Conservation (phyloP, 2,329 filamentous ascomycete genomes). For the Thielaviopsis punctulata region DNA sequence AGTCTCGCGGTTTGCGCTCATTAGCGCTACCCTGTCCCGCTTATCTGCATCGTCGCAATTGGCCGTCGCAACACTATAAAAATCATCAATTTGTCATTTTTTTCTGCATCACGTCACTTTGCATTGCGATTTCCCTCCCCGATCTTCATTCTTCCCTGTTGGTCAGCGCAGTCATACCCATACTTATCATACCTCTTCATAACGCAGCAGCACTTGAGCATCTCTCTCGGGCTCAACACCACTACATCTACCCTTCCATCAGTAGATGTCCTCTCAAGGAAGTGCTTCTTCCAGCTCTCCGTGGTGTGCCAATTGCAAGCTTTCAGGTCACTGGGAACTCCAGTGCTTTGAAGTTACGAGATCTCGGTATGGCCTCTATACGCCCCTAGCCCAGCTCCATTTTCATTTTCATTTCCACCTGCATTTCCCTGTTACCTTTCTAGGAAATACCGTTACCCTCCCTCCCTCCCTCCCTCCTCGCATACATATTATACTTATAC, state of each 20-base stretch:
- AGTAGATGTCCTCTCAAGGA: not conserved
- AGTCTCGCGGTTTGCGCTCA: not conserved
- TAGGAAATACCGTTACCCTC: not conserved
- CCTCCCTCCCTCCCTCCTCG: not conserved
- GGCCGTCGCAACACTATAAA: not conserved
- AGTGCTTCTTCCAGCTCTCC: not conserved
- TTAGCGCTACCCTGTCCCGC: not conserved
- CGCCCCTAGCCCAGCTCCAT: no score
- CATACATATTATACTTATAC: not conserved
- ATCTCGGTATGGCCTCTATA: conserved; percentile 2
- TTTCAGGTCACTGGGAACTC: not conserved
- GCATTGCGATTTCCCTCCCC: not conserved
- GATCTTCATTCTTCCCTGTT: no score
- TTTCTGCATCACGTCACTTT: not conserved
- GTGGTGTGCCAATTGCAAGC: not conserved
- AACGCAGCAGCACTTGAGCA: no score
- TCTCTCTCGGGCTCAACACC: no score
- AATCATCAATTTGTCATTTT: not conserved
- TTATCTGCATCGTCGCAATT: not conserved
- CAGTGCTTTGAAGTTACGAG: not conserved
- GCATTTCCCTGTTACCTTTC: not conserved
- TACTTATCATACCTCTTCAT: no score
- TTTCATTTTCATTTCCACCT: no score
- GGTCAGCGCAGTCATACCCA: no score
- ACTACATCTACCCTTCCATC: not conserved